Base-by-base conservation (phyloP, 371 early-diverging fungal species). In the Saksenaea oblongispora region DNA sequence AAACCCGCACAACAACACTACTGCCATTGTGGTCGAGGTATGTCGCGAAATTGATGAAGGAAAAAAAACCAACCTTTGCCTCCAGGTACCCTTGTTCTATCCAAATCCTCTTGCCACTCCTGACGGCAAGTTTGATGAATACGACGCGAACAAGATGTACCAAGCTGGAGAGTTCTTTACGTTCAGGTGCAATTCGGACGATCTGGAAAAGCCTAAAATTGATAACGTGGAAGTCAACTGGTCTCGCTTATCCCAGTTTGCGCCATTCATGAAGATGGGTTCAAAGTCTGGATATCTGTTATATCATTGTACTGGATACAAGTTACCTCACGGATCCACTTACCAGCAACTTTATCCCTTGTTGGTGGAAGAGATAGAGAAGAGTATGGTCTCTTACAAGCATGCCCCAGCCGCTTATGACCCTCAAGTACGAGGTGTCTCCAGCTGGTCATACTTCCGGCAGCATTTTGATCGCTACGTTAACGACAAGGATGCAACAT, bases 251-350 rank as follows among this genome's bases (percentile, higher is more conserved):
- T 71, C 67, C 14, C 62, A 42, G 24, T 70, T 74, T 41, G 56
- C 69, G 4, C 74, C 78, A 0, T 77, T 77, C 41, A 77, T 77
- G 74, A 77, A 77, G 61, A 77, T 77, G 78, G 74, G 74, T 1
- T 36, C 39, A 0, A 54, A 62, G 15, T 28, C 63, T 9, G 77
- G 78, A 0, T 74, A 74, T 59, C 41, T 78, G 10, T 54, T 78
- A 0, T 78, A 64, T 35, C 71, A 78, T 28, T 74, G 78, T 37
- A 66, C 72, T 13, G 78, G 78, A 1, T 63, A 64, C 55, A 77
- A 77, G 18, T 54, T 78, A 3, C 78, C 74, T 17, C 69, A 61
- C 24, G 39, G 63, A 0, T 53, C 72, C 4, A 72, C 70, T 3
- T 68, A 58, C 17, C 26, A 69, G 10, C 67, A 73, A 34, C 62